Conservation (phyloP, 768 basidiomycete species). For the Russula lepida region DNA sequence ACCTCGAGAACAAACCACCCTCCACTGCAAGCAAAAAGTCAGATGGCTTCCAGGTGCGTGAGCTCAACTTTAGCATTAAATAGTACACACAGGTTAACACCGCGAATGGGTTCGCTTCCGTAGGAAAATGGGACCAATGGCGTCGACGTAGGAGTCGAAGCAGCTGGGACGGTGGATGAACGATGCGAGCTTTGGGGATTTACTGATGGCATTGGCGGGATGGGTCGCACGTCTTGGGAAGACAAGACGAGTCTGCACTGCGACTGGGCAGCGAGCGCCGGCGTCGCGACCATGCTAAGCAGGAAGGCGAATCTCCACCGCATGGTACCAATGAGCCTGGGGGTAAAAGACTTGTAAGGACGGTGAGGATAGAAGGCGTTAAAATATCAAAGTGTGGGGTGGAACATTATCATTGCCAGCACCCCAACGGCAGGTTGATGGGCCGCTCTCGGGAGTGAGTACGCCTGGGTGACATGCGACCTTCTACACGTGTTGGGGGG, state of each 20-base stretch:
- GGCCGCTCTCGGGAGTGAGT: not conserved
- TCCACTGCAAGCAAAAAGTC: constrained; percentile 32
- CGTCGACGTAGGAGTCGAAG: constrained; percentile 22
- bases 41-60: not conserved
- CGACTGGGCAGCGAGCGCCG: constrained; percentile 17
- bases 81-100: constrained; percentile 50
- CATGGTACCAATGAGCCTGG: not conserved
- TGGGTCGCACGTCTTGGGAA: constrained; percentile 7
- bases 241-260: constrained; percentile 23
- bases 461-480: not conserved
- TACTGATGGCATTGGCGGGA: constrained; percentile 2
- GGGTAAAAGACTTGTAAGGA: not conserved
- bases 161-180: constrained; percentile 2
- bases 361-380: not conserved
- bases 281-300: not conserved
- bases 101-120: constrained; percentile 39
- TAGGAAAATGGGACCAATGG: constrained; percentile 34
- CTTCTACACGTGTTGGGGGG: constrained; percentile 9
- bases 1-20: constrained; percentile 61
- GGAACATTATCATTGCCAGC: not conserved
- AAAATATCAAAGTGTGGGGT: not conserved
- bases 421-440: not conserved
- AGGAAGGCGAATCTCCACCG: not conserved
- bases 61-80: not conserved
- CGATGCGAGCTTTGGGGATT: not conserved